These are phyloP conservation scores for Kwoniella sp. DNA, from an alignment of 768 basidiomycete genomes.

Conservation along the genomic window DNA sequence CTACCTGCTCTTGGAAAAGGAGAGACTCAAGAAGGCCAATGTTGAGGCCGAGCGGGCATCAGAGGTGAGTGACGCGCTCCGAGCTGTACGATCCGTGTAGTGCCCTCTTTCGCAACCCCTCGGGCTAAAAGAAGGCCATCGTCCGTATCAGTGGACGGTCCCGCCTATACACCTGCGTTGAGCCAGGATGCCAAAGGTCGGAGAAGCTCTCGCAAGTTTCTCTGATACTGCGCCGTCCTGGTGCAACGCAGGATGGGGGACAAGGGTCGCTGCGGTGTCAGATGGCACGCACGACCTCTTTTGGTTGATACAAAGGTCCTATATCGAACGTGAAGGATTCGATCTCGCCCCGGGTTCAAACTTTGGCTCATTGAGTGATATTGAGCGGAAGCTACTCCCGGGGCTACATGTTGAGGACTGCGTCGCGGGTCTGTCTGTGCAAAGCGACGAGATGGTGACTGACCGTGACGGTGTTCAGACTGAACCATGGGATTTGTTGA, in stretches of 20 bases:
- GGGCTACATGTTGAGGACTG: slow-evolving; percentile 65
- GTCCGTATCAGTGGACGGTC: slow-evolving; percentile 67
- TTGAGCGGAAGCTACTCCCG: slow-evolving; percentile 83
- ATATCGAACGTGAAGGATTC: slow-evolving; percentile 50
- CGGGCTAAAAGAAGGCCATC: slow-evolving; percentile 94
- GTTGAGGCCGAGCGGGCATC: slow-evolving; percentile 49
- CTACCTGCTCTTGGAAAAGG: slow-evolving; percentile 73
- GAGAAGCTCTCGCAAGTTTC: slow-evolving; percentile 65
- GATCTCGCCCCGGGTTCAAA: slow-evolving; percentile 63
- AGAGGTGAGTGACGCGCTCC: slow-evolving; percentile 57
- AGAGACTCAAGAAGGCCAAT: slow-evolving; percentile 58
- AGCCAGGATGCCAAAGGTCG: too few species aligned
- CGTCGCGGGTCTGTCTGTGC: too few species aligned
- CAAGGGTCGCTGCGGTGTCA: too few species aligned
- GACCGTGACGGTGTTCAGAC: slow-evolving; percentile 37
- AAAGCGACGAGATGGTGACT: too few species aligned
- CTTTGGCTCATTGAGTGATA: slow-evolving; percentile 67
- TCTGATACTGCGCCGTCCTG: not conserved
- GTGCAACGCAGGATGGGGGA: not conserved
- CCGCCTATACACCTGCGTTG: slow-evolving; percentile 35
- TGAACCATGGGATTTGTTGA: slow-evolving; percentile 63
- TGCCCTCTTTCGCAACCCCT: not conserved
- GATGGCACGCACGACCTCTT: too few species aligned
- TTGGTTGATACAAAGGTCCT: slow-evolving; percentile 96
- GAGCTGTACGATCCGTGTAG: not conserved